Base-by-base conservation (phyloP, 192 early-diverging fungal species). In the Backusella liffmaniae region DNA sequence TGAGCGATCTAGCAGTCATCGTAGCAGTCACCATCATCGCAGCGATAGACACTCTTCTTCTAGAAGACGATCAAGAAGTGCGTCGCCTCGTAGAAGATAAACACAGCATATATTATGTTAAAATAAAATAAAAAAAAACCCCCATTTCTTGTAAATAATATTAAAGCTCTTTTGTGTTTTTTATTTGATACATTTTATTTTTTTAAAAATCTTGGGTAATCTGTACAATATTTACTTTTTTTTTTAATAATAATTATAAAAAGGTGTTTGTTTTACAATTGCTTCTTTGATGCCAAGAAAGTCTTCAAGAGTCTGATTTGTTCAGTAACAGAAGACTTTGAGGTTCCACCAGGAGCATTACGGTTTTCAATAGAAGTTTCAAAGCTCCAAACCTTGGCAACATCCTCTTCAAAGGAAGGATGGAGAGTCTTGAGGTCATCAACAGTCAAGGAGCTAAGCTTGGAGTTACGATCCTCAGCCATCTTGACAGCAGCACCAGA, bases 401-500 rank as follows among this genome's bases (percentile, higher is more conserved):
- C 94, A 80, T 99, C 98, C 18, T 87, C 87, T 76, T 86, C 92
- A 81, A 99, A 99, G 6, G 91, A 73, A 16, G 90, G 80, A 69
- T 99, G 98, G 26, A 99, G 87, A 1, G 84, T 79, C 87, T 97
- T 89, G 59, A 99, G 88, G 75, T 99, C 97, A 0, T 79, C 82
- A 9, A 96, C 80, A 16, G 90, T 84, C 39, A 99, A 81, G n/a
- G 93, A 80, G 75, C 82, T 83, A 86, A 99, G 90, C 29, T 89
- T 79, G 37, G 82, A 86, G n/a, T 84, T 83, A 39, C 92, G 91
- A 65, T 96, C 94, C 84, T 99, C 98, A 39, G 95, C 98, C 84
- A 98, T 81, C 70, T 90, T 89, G 68, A 99, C 97, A 29, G 98
- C 98, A 6, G 90, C 92, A 18, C 98, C 98, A 65, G 98, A 95